Evolutionary conservation across 2,329 filamentous ascomycete species (phyloP), one percentile per base, ranked within the genome.

Genomic region (Microdochium trichocladiopsis): DNA sequence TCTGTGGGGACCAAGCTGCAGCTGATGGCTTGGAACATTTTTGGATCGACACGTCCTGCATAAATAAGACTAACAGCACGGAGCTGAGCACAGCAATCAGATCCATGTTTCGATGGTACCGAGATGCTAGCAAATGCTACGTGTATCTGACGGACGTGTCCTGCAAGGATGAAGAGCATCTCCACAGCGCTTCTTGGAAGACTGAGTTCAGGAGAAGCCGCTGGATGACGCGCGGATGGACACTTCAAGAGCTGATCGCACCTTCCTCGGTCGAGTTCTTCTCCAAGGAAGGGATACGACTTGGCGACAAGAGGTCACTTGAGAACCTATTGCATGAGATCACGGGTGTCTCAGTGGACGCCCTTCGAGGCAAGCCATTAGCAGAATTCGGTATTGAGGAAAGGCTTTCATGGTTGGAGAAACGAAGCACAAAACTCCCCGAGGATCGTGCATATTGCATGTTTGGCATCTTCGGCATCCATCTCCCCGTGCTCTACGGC

Each of bases 401-500:
- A 14, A 25, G 23, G 14, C 25, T 48, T 14, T 48, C 47, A 6
- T 48, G 47, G 47, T 12, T 28, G 3, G 47, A 48, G 18, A 25
- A 5, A n/a, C 23, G 47, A 9, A 9, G 25, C 5, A 48, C 47
- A 6, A 48, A 4, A 14, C 3, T 10, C 14, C 9, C 6, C 18
- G 47, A 48, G 25, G 47, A 48, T 14, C 23, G 25, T 5, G 47
- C 25, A 5, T 48, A 48, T 23, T 48, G 47, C 47, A 25, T 48
- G 47, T 48, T 48, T 9, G 47, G 47, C 23, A 25, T 48, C 47
- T 48, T 48, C 47, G 24, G 16, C 24, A n/a, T 48, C 23, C 47
- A 50, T 3, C 49, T 57, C n/a, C 53, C 52, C 23, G 4, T 57
- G 37, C 12, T 57, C 16, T 57, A 57, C 31, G 52, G 55, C 36